Evolutionary conservation across 2,329 filamentous ascomycete genomes (phyloP), one percentile per base, ranked within the genome.

Genomic region (Myotisia sp.): DNA sequence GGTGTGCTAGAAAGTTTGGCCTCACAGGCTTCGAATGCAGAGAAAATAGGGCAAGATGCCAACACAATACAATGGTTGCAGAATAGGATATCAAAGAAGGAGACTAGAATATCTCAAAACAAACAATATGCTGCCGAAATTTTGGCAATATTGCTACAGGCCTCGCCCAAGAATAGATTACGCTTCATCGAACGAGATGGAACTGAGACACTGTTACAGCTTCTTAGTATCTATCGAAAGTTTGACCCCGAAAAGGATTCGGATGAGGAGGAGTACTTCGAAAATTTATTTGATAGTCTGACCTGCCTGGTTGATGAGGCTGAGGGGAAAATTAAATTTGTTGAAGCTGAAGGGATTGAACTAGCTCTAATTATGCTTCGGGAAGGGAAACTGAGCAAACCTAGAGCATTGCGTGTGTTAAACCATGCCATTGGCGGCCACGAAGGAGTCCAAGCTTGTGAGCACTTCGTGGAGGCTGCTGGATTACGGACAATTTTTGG

Each of bases 81-180:
- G 22, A 59, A 67, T 32, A 72, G 90, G 32, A 79, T 84, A 41
- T 74, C 79, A 45, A 68, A 65, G 37, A 68, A 69, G 33, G 84
- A 93, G 53, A 62, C 62, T 3, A 63, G 66, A 0, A 72, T 92
- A 1, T 68, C 74, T 4, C 90, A 98, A 53, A 98, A 98, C 53
- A 92, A 90, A 53, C 87, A 94, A 54, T 98, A 95, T 53, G 73
- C 85, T 0, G 84, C 87, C 10, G 90, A 98, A 58, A 73, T 95
- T 5, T 65, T 98, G 2, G 85, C 87, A 8, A 90, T 98, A 36
- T 62, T 98, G 6, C 68, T 87, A 12, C 86, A 94, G 54, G 74
- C 75, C 1, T 83, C 81, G 3, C 44, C 69, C 0, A 58, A 68
- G 23, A 85, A 84, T 47, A 65, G 81, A 28, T 60, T 60, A 14